Conservation (phyloP, 1,284 basidiomycete species). For the Coniophora puteana region DNA sequence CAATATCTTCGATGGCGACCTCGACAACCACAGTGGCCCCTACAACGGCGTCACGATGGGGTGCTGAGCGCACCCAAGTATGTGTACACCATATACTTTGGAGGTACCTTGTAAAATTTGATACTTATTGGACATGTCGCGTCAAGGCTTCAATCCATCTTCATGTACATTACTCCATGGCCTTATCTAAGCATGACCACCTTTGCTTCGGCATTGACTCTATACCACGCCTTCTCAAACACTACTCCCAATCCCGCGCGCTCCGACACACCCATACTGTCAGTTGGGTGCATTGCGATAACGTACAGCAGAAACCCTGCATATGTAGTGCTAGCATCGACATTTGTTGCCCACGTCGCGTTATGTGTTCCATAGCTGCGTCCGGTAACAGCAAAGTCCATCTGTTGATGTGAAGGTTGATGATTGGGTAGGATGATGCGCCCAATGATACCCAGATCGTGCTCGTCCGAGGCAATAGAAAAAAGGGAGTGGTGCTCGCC, state of each 20-base stretch:
- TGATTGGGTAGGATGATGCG: constrained; percentile 15
- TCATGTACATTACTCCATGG: no score
- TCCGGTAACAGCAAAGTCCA: constrained; percentile 18
- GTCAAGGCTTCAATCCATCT: no score
- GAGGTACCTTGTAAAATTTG: no score
- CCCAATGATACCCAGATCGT: no score
- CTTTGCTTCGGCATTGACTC: background rate
- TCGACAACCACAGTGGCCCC: constrained; percentile 28
- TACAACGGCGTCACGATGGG: constrained; percentile 29
- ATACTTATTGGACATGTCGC: no score
- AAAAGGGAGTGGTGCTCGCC: constrained; percentile 12
- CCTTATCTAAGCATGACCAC: constrained; percentile 4
- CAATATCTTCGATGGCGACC: constrained; percentile 27
- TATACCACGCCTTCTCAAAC: constrained; percentile 2
- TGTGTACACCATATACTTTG: no score
- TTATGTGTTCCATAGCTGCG: constrained; percentile 13
- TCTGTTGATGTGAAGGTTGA: constrained; percentile 5
- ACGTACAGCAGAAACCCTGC: constrained; percentile 16
- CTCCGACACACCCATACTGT: constrained; percentile 1
- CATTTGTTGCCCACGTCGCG: constrained; percentile 9
- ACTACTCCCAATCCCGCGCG: constrained; percentile 3
- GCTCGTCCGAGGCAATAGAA: constrained; percentile 9
- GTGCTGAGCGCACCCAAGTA: no score
- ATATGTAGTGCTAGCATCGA: constrained; percentile 9
- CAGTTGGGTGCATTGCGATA: no score